Base-by-base conservation (phyloP, 2,329 filamentous ascomycete species). In the Aureobasidium sp. region DNA sequence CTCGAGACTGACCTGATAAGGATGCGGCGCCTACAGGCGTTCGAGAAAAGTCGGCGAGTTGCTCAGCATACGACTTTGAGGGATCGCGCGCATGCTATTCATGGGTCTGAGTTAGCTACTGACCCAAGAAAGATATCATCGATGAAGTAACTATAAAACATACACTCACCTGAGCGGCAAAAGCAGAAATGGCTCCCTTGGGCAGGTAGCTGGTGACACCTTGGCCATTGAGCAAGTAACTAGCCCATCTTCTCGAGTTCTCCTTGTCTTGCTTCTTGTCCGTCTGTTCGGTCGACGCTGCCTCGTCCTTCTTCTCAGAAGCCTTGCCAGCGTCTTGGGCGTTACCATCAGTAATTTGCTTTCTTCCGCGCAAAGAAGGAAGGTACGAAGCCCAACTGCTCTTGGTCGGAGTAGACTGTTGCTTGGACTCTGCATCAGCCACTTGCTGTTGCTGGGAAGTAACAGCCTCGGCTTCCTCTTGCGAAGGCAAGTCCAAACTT, bases 21-120 rank as follows among this genome's bases (percentile, higher is more conserved):
- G 75, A 75, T 42, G 77, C 78, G 42, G 78, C 79, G 15, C 79
- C 79, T 4, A 81, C 78, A 5, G 79, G 79, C 7, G 79, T 81
- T 66, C 79, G 78, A 0, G 76, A 78, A 64, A 81, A 80, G 62
- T 79, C 78, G 62, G 78, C 77, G 15, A 81, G 68, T 65, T 81
- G 79, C 66, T 80, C 77, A 5, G 78, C 71, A 64, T 79, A 79
- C 48, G 76, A 76, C 67, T 81, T 81, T 58, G 73, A 77, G 2
- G 75, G 76, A 63, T 81, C 77, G 37, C 77, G 73, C 29, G 76
- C 67, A 64, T 80, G 77, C 67, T 72, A 57, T 34, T 34, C n/a
- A 13, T 36, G 8, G 10, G 6, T 29, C 4, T 15, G 7, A n/a
- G 32, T 59, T 34, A 59, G 42, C 15, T 6, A 27, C n/a, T 5